Evolutionary conservation across 345 rosid species (phyloP), one percentile per base, ranked within the genome.

Genomic region (Aquilaria yunnanensis): DNA sequence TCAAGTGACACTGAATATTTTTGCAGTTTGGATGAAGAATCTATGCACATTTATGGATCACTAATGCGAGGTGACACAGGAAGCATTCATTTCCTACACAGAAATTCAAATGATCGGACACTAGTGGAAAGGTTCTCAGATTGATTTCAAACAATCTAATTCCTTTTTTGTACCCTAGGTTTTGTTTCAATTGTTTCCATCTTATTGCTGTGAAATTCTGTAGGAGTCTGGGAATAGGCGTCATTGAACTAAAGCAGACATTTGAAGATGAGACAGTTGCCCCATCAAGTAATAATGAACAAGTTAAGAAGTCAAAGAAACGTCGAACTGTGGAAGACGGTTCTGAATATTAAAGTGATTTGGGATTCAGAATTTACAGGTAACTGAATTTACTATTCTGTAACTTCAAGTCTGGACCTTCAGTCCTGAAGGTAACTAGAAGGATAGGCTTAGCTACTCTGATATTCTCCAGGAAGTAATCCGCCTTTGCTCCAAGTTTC

Each of bases 21-120:
- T 65, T 79, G 81, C 85, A 89, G 94, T 76, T 77, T 85, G 61
- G 88, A 89, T 70, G 86, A 84, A 70, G 96, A 92, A 74, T 79
- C 79, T 34, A 68, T 85, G 70, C 90, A 82, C 73, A 84, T 87
- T 65, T 74, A 72, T 53, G 92, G 98, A 51, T 85, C 98, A 9
- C 65, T 89, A 58, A 66, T 74, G 56, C 75, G 80, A 32, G 76
- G 65, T 51, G 70, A 74, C 66, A 87, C 94, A 34, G 90, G 97
- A 75, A 83, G 80, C 54, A 65, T 79, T 11, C 66, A 67, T 63
- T 89, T 85, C 88, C 71, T 87, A 32, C 85, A 84, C 46, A 88
- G 78, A 64, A 61, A 78, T 51, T 62, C 60, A 10, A 72, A 68
- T 47, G 75, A 77, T 65, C 47, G 30, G 69, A 68, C 51, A 49